Conservation (phyloP, 208 protist genomes). For the Leishmania martiniquensis region DNA sequence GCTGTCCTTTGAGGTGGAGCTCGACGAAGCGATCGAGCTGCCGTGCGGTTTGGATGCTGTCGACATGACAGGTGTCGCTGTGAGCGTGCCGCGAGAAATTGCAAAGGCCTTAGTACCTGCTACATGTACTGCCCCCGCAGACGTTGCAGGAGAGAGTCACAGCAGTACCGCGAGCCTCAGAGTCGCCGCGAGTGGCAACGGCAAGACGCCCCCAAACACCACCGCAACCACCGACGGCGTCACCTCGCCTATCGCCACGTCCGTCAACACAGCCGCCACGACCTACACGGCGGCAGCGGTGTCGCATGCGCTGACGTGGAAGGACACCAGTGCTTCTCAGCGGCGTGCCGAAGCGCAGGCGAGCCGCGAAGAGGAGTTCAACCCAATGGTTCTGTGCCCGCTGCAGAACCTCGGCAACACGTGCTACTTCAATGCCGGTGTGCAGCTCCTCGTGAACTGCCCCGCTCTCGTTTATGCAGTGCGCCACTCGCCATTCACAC, state of each 20-base stretch:
- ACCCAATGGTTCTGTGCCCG: slow-evolving; percentile 73
- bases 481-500: slow-evolving; percentile 46
- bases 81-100: background rate
- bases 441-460: slow-evolving; percentile 95
- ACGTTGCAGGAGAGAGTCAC: background rate
- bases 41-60: background rate
- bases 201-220: background rate
- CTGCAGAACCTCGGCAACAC: slow-evolving; percentile 97
- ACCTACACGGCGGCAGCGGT: background rate
- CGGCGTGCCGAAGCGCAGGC: slow-evolving; percentile 25
- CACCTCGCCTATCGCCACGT: background rate
- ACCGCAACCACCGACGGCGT: background rate
- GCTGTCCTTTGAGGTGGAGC: slow-evolving; percentile 13
- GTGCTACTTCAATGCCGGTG: slow-evolving; percentile 97
- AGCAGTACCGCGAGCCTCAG: background rate
- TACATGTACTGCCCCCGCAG: background rate
- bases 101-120: background rate
- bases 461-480: slow-evolving; percentile 67
- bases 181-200: background rate
- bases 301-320: slow-evolving; percentile 6
- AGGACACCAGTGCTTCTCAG: slow-evolving; percentile 16
- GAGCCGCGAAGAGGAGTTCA: slow-evolving; percentile 28
- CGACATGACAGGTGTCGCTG: background rate
- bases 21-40: slow-evolving; percentile 22
- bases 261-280: background rate